Evolutionary conservation across 1,284 basidiomycete species (phyloP).

Genomic region (Tylopilus orsonianus): DNA sequence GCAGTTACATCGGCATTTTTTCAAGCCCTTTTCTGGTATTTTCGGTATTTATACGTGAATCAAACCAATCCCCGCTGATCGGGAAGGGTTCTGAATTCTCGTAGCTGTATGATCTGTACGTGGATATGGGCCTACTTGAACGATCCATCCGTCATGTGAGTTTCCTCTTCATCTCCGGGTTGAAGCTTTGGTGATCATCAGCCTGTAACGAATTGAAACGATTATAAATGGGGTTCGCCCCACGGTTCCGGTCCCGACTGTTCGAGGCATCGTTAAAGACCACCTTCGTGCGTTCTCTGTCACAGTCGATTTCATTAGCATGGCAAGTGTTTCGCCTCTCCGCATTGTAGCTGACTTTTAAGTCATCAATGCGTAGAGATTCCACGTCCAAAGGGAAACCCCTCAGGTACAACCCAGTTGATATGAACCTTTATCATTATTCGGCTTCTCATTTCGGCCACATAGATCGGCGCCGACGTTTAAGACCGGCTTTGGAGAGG

Average conservation of each 20-base stretch:
- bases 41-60: background rate
- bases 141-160: slow-evolving; percentile 1
- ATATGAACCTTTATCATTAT: background rate
- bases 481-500: background rate
- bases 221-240: background rate
- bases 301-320: background rate
- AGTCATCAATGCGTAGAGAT: background rate
- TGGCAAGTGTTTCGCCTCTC: background rate
- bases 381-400: background rate
- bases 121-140: background rate
- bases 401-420: background rate
- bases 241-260: slow-evolving; percentile 9
- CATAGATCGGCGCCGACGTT: slow-evolving; percentile 8
- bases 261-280: background rate
- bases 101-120: background rate
- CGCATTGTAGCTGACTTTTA: no score
- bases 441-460: slow-evolving; percentile 1
- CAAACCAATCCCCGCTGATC: background rate
- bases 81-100: background rate
- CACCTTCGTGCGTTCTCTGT: background rate
- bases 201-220: background rate
- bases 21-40: background rate
- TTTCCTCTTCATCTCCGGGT: slow-evolving; percentile 13
- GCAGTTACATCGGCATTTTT: slow-evolving; percentile 4
- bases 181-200: slow-evolving; percentile 2